Percentiles rank a stretch among this genome's conserved stretches.
These are phyloP conservation scores for Termitomyces sp. DNA, from an alignment of 768 basidiomycete species.

Conservation along the genomic window DNA sequence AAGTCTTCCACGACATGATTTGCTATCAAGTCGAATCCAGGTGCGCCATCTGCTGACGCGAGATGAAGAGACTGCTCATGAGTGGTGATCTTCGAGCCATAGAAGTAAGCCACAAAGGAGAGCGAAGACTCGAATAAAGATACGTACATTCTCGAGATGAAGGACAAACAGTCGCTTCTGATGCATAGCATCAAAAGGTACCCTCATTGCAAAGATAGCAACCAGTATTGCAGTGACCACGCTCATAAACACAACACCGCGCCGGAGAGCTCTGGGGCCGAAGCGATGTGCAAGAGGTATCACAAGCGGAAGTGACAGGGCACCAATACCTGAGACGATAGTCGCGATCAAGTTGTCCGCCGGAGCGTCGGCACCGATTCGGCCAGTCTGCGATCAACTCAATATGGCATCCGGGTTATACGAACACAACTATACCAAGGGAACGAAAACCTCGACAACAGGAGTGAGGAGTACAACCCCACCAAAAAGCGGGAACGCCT, in stretches of 20 bases:
- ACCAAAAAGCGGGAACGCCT: slow-evolving; percentile 46
- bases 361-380: slow-evolving; percentile 77
- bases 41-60: slow-evolving; percentile 77
- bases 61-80: slow-evolving; percentile 72
- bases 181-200: slow-evolving; percentile 78
- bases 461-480: slow-evolving; percentile 54
- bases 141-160: slow-evolving; percentile 77
- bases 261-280: slow-evolving; percentile 29
- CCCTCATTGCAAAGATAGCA: slow-evolving; percentile 51
- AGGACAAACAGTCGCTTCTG: slow-evolving; percentile 84
- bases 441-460: slow-evolving; percentile 84
- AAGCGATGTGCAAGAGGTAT: slow-evolving; percentile 76
- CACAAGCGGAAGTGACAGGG: slow-evolving; percentile 52
- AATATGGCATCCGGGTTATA: neutral
- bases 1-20: slow-evolving; percentile 55
- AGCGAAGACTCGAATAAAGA: neutral
- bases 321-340: slow-evolving; percentile 53
- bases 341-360: slow-evolving; percentile 86
- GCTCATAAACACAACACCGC: slow-evolving; percentile 38
- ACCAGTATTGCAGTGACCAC: slow-evolving; percentile 44
- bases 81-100: slow-evolving; percentile 52
- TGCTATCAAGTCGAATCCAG: slow-evolving; percentile 64
- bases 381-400: slow-evolving; percentile 58
- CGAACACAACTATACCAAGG: slow-evolving; percentile 46
- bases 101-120: neutral